Conservation (phyloP, 371 early-diverging fungal species). For the Circinella minor region DNA sequence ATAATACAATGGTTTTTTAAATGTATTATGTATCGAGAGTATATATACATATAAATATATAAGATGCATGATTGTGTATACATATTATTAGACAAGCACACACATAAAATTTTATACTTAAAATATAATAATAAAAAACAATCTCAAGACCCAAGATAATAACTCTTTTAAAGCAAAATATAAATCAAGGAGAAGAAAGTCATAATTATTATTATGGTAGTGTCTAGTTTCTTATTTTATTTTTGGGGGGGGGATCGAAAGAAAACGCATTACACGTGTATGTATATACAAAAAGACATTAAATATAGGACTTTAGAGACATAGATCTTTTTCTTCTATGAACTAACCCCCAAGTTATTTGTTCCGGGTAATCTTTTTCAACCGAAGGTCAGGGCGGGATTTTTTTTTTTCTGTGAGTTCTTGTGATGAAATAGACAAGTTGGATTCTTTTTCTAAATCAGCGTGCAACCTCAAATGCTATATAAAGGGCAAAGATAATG, state of each 20-base stretch:
- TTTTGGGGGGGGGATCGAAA: background rate
- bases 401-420: background rate
- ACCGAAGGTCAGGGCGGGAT: slow-evolving; percentile 1
- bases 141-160: background rate
- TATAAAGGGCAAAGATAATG: slow-evolving; percentile 1
- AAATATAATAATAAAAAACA: background rate
- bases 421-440: background rate
- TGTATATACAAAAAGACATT: too few species aligned
- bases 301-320: too few species aligned
- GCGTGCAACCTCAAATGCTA: background rate
- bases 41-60: too few species aligned
- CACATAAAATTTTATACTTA: too few species aligned
- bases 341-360: background rate
- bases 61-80: too few species aligned
- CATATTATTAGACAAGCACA: too few species aligned
- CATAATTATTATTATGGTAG: background rate
- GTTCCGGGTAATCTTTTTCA: slow-evolving; percentile 7
- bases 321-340: background rate
- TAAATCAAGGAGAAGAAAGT: slow-evolving; percentile 3
- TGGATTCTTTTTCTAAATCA: background rate
- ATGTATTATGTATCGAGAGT: too few species aligned
- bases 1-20: too few species aligned
- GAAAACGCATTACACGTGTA: background rate
- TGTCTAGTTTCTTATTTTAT: too few species aligned
- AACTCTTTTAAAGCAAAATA: background rate